Conservation (phyloP, 169 alveolate species). For the Plasmodium chabaudi region DNA sequence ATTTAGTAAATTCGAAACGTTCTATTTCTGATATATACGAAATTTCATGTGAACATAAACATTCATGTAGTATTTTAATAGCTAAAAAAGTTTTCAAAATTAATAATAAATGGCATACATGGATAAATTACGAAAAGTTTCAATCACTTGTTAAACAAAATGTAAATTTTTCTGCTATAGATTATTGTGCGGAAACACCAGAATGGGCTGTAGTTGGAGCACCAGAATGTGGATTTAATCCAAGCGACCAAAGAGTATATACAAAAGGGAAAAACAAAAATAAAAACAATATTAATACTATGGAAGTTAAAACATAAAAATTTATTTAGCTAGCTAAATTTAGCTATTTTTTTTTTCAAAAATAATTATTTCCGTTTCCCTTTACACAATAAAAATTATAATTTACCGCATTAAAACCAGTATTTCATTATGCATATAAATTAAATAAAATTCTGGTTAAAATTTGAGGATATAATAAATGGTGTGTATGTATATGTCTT, state of each 20-base stretch:
- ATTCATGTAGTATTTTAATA: constrained; percentile 87
- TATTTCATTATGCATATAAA: too few species aligned
- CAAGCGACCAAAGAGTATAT: constrained; percentile 83
- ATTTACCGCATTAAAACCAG: too few species aligned
- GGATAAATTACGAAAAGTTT: constrained; percentile 91
- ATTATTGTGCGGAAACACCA: constrained; percentile 90
- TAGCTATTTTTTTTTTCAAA: too few species aligned
- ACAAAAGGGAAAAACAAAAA: constrained; percentile 70
- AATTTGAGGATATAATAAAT: too few species aligned
- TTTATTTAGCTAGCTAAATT: too few species aligned
- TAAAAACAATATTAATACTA: not conserved
- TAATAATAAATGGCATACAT: constrained; percentile 91
- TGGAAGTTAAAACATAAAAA: too few species aligned
- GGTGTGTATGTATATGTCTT: too few species aligned
- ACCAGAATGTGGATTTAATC: constrained; percentile 90
- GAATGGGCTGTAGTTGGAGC: constrained; percentile 91
- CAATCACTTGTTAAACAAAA: constrained; percentile 84
- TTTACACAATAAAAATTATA: too few species aligned
- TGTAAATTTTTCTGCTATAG: constrained; percentile 82
- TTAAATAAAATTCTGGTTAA: too few species aligned
- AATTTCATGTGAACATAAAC: constrained; percentile 91
- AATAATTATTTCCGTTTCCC: too few species aligned
- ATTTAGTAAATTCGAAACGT: constrained; percentile 71
- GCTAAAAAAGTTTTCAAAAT: constrained; percentile 84
- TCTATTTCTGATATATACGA: constrained; percentile 81